phyloP scores from a whole-genome alignment of 305 asterid species.

The Fraxinus nigra region DNA sequence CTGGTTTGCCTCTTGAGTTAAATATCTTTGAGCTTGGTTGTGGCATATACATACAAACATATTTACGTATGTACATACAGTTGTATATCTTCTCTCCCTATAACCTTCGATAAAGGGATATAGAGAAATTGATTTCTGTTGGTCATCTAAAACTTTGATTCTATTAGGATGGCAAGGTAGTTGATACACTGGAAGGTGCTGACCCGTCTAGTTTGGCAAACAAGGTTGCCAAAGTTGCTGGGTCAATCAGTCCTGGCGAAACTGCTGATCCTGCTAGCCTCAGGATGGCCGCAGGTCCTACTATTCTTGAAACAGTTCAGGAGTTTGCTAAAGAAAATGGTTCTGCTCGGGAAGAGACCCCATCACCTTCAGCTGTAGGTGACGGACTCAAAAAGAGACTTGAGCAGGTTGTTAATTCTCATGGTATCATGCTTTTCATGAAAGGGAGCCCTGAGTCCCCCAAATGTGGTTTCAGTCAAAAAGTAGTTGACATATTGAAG shows the following conservation, averaged over 20 bases:
- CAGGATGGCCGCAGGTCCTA: conserved; percentile 96
- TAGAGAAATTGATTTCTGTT: not conserved
- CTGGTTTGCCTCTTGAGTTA: not conserved
- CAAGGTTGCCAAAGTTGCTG: conserved; percentile 93
- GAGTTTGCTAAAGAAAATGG: conserved; percentile 60
- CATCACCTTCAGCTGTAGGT: conserved; percentile 30
- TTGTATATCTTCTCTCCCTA: not conserved
- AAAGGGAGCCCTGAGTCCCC: conserved; percentile 91
- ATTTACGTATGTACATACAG: not conserved
- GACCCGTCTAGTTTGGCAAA: conserved; percentile 95
- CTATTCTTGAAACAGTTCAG: conserved; percentile 73
- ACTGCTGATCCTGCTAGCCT: conserved; percentile 97
- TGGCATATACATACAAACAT: not conserved
- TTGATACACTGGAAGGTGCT: conserved; percentile 91
- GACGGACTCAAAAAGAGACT: conserved; percentile 50
- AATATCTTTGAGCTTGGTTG: not conserved
- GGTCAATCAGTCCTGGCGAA: conserved; percentile 58
- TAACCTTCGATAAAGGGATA: not conserved
- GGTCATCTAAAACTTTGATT: conserved; percentile 25
- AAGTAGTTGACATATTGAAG: conserved; percentile 80
- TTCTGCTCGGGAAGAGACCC: conserved; percentile 37
- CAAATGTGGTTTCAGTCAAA: conserved; percentile 86
- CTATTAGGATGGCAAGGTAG: conserved; percentile 68
- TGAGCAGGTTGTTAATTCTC: conserved; percentile 64
- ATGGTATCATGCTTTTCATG: conserved; percentile 84